phyloP scores from a whole-genome alignment of 2,329 filamentous ascomycete species.

The Diaporthe vexans region DNA sequence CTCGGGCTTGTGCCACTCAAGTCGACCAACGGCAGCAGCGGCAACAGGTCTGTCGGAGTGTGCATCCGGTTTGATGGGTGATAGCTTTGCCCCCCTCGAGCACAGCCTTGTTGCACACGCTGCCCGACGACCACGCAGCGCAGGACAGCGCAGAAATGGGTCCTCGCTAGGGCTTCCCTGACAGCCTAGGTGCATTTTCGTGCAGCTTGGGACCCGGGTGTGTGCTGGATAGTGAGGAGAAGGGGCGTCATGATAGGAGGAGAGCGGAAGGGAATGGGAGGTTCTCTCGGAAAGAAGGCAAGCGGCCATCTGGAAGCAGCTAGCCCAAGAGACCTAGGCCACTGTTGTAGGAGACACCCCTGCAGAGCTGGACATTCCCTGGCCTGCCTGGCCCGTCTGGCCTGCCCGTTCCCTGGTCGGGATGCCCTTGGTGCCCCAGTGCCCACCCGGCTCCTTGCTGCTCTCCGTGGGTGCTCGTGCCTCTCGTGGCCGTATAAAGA shows the following conservation, averaged over 20 bases:
- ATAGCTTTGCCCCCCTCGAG: neutral
- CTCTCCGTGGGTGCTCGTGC: conserved; percentile 13
- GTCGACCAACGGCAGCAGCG: neutral
- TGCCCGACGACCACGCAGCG: neutral
- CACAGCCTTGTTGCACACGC: conserved; percentile 12
- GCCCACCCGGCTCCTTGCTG: conserved; percentile 23
- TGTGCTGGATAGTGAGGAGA: conserved; percentile 5
- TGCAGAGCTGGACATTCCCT: neutral
- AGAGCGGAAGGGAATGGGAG: neutral
- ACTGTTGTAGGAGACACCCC: neutral
- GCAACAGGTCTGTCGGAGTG: neutral
- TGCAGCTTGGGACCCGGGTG: neutral
- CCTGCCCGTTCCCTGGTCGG: neutral
- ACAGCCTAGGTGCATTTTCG: neutral
- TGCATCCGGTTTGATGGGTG: neutral
- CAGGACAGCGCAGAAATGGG: conserved; percentile 13
- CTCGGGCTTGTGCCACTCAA: neutral
- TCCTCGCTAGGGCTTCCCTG: conserved; percentile 6
- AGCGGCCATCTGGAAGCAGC: conserved; percentile 21
- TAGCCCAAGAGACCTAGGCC: neutral
- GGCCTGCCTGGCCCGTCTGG: neutral
- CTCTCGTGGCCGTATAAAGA: conserved; percentile 18
- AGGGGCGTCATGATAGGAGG: conserved; percentile 3
- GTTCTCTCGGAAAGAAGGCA: conserved; percentile 22
- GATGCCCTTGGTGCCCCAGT: neutral